These are phyloP conservation scores for Cnidoscolus chayamansa DNA, from an alignment of 441 rosid species.

Conservation along the genomic window DNA sequence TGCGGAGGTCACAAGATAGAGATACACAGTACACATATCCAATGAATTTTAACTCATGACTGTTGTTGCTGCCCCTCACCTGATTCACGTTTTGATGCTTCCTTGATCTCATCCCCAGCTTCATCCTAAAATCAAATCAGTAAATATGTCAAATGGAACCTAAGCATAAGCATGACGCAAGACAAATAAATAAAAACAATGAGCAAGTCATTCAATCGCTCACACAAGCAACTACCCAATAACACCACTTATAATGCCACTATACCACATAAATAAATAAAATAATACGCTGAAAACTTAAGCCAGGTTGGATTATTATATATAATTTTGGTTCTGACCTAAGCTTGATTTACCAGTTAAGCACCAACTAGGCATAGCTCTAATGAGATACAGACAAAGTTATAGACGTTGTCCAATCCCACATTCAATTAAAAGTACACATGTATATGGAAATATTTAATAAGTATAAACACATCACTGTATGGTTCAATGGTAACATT, in stretches of 20 bases:
- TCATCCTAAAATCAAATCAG: slow-evolving; percentile 55
- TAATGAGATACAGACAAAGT: neutral
- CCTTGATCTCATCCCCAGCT: slow-evolving; percentile 87
- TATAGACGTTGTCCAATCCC: neutral
- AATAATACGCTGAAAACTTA: neutral
- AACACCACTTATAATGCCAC: neutral
- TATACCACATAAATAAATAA: neutral
- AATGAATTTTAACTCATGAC: slow-evolving; percentile 34
- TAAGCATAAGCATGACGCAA: neutral
- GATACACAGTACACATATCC: slow-evolving; percentile 34
- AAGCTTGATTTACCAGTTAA: neutral
- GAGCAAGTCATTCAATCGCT: neutral
- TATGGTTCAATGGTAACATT: neutral
- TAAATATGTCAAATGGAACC: neutral
- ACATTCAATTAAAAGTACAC: neutral
- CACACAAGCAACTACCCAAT: neutral
- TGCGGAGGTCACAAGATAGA: slow-evolving; percentile 32
- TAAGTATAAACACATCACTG: neutral
- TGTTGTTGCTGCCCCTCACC: slow-evolving; percentile 47
- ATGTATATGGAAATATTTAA: neutral
- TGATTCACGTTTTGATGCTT: slow-evolving; percentile 61
- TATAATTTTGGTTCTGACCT: neutral
- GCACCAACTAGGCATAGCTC: neutral
- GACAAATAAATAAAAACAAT: neutral
- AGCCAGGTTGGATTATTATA: neutral